Base-by-base conservation (phyloP, 2,329 filamentous ascomycete species). In the Peltaster fructicola region DNA sequence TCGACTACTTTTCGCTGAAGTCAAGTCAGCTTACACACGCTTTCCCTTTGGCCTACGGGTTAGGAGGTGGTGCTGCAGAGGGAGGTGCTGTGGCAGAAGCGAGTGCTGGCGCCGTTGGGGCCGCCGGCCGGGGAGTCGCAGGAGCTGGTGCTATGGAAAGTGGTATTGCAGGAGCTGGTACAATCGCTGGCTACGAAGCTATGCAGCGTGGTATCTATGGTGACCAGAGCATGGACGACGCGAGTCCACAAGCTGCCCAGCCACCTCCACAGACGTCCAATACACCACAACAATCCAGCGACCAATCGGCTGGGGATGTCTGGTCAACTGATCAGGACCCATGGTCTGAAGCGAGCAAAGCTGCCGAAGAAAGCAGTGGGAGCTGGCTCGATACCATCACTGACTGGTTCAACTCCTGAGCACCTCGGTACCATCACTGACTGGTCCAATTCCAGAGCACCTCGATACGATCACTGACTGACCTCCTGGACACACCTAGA, bases 1-100 rank as follows among this genome's bases (percentile, higher is more conserved):
- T 73, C 31, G 69, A 74, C 41, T 74, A 73, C 45, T 74, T 74
- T 49, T 72, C 66, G 30, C 56, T 67, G 2, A 65, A 72, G 33
- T 68, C 63, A 26, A 45, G 52, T 10, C 43, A 50, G 3, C 56
- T 71, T 41, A 67, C 67, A 0, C 39, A 69, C 24, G 61, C 57
- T 48, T 51, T 65, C 30, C 57, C 58, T 1, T 48, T 49, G 47
- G 40, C 40, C 7, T n/a, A n/a, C n/a, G 39, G 37, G 7, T 22
- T 24, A 16, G 38, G 37, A 13, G 41, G 41, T 7, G 40, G 34
- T 14, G 35, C 34, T 1, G 50, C 42, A 6, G 55, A 45, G 27
- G 45, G 47, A 7, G 32, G 26, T 2, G 20, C 24, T 12, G 31
- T 34, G 9, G 38, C 35, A 28, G 38, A 32, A 22, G 51, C 45